Evolutionary conservation across 108 stramenopile genomes (phyloP).

Genomic region (Heterococcus sp.): DNA sequence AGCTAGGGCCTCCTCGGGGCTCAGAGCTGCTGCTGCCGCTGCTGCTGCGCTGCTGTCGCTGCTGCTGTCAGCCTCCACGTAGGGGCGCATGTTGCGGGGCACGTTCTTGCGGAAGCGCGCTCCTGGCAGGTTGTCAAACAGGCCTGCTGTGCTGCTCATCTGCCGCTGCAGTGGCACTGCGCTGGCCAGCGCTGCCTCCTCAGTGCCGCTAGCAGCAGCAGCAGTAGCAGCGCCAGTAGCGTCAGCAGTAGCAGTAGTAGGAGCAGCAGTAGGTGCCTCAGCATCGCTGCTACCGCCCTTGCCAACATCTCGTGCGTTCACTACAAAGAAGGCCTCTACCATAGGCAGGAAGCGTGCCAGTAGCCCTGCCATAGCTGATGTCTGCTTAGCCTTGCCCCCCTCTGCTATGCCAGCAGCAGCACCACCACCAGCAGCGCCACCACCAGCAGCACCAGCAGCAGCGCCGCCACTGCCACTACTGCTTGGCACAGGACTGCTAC

Average conservation of each 20-base stretch:
- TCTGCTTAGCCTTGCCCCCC: constrained; percentile 66
- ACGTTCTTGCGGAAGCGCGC: constrained; percentile 43
- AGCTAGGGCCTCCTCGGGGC: background rate
- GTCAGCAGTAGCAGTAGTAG: background rate
- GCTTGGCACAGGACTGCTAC: no score
- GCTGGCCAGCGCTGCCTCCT: background rate
- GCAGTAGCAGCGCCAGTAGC: background rate
- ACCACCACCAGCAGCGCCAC: background rate
- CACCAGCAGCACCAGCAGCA: background rate
- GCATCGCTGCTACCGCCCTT: background rate
- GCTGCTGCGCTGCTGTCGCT: background rate
- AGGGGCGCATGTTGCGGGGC: constrained; percentile 39
- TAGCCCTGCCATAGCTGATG: constrained; percentile 76
- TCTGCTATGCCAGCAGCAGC: constrained; percentile 39
- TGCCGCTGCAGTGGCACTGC: background rate
- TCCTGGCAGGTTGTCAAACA: background rate
- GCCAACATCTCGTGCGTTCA: constrained; percentile 58
- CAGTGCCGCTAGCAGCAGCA: background rate
- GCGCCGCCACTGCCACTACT: background rate
- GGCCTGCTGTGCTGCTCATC: background rate
- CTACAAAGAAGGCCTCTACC: constrained; percentile 90
- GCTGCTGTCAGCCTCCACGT: constrained; percentile 19
- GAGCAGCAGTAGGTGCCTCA: background rate
- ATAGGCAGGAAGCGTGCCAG: constrained; percentile 86
- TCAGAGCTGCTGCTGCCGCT: background rate